These are phyloP conservation scores for Colletotrichum tanaceti DNA, from an alignment of 2,329 filamentous ascomycete genomes.

Conservation along the genomic window DNA sequence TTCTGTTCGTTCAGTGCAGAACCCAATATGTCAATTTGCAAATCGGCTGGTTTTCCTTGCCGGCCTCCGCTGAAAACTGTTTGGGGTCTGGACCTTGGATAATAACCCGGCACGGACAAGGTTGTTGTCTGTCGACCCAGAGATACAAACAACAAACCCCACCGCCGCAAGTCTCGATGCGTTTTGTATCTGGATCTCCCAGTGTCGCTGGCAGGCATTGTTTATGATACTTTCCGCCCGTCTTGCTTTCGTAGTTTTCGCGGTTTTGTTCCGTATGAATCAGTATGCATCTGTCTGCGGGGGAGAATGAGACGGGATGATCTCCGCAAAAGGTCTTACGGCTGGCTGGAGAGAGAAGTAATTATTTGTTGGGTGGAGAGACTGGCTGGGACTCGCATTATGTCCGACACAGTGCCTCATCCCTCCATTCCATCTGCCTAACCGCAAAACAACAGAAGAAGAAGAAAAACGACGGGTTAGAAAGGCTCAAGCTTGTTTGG, in stretches of 20 bases:
- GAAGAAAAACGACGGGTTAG: background rate
- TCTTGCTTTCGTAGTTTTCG: background rate
- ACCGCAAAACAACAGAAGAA: constrained; percentile 8
- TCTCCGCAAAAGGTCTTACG: constrained; percentile 21
- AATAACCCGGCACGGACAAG: constrained; percentile 25
- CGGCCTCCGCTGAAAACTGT: constrained; percentile 21
- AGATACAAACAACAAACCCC: constrained; percentile 28
- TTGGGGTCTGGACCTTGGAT: constrained; percentile 35
- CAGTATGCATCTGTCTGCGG: constrained; percentile 11
- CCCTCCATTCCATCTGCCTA: background rate
- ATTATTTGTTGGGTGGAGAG: constrained; percentile 13
- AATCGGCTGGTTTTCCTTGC: constrained; percentile 16
- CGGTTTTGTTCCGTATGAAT: constrained; percentile 8
- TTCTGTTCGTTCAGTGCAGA: background rate
- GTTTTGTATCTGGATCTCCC: constrained; percentile 13
- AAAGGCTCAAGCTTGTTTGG: background rate
- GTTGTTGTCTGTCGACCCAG: constrained; percentile 16
- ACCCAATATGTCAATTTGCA: constrained; percentile 11
- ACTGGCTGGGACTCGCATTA: constrained; percentile 4
- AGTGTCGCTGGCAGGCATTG: constrained; percentile 5
- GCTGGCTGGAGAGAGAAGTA: constrained; percentile 7
- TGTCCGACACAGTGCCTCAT: background rate
- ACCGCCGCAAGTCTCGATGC: constrained; percentile 16
- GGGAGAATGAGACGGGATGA: constrained; percentile 7
- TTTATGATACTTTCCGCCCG: background rate